phyloP scores from a whole-genome alignment of 768 basidiomycete species.

The Tubosaeta sp. region DNA sequence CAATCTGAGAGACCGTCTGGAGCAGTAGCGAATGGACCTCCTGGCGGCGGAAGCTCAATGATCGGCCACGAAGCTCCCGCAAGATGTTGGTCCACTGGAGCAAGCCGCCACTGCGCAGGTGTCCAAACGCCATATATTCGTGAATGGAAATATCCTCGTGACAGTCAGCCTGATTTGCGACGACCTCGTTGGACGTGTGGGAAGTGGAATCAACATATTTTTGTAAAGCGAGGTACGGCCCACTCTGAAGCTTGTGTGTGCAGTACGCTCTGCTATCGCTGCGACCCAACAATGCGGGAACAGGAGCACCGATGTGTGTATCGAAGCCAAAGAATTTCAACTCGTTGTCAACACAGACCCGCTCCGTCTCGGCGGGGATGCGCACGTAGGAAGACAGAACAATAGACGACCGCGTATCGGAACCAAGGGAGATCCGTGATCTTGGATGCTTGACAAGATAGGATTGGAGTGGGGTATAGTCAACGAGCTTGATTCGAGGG shows the following conservation, averaged over 20 bases:
- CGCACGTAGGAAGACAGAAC: conserved; percentile 28
- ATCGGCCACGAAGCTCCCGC: conserved; percentile 36
- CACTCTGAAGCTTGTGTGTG: conserved; percentile 29
- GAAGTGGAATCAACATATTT: conserved; percentile 32
- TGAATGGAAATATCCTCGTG: conserved; percentile 39
- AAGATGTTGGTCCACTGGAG: conserved; percentile 52
- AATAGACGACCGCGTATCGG: conserved; percentile 30
- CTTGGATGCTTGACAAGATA: conserved; percentile 4
- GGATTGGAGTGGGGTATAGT: background rate
- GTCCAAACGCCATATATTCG: conserved; percentile 42
- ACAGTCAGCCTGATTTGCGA: conserved; percentile 41
- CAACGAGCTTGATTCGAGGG: conserved; percentile 1
- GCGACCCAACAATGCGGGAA: conserved; percentile 7
- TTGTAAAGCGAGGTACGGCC: conserved; percentile 34
- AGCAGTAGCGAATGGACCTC: conserved; percentile 40
- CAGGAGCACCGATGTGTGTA: conserved; percentile 5
- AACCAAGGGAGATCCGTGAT: conserved; percentile 34
- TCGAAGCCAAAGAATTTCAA: conserved; percentile 32
- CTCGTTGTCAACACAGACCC: conserved; percentile 28
- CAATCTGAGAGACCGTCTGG: conserved; percentile 43
- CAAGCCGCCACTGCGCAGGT: conserved; percentile 39
- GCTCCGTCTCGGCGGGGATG: conserved; percentile 13
- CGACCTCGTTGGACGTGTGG: conserved; percentile 39
- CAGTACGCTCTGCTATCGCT: conserved; percentile 19
- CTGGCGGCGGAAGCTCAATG: conserved; percentile 34